Evolutionary conservation across 139 green algal species (phyloP).

Genomic region (Tetratostichococcus sp.): DNA sequence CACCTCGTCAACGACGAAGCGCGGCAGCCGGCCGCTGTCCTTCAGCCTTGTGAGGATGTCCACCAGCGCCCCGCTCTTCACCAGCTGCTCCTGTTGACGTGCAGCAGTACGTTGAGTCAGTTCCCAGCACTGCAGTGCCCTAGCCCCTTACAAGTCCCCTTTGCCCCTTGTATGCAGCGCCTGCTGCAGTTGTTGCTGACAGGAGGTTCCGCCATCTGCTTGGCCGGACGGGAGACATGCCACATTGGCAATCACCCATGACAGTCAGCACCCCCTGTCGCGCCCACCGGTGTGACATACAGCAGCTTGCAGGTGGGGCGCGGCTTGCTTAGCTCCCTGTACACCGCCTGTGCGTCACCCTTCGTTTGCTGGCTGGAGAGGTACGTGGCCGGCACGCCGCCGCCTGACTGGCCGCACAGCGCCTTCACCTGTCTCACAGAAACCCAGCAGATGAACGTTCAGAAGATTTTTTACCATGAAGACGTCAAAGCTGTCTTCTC

Average conservation of each 20-base stretch:
- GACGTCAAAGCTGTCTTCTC: too few relatives aligned
- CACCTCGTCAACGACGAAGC: constrained; percentile 72
- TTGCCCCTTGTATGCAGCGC: too few relatives aligned
- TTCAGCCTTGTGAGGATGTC: constrained; percentile 22
- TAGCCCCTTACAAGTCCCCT: too few relatives aligned
- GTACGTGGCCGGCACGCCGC: constrained; percentile 72
- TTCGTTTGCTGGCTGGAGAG: constrained; percentile 66
- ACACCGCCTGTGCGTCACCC: constrained; percentile 45
- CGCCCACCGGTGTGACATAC: constrained; percentile 74
- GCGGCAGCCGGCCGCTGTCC: constrained; percentile 35
- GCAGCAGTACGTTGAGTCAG: too few relatives aligned
- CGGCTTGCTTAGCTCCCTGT: constrained; percentile 66
- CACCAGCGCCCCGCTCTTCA: constrained; percentile 29
- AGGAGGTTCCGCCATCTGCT: too few relatives aligned
- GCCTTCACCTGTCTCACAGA: constrained; percentile 45
- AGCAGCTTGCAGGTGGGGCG: constrained; percentile 62
- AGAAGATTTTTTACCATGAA: too few relatives aligned
- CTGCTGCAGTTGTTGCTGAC: too few relatives aligned
- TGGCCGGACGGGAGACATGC: too few relatives aligned
- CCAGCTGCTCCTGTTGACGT: constrained; percentile 45
- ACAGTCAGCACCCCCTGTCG: constrained; percentile 70
- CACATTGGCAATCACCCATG: too few relatives aligned
- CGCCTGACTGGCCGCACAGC: constrained; percentile 35
- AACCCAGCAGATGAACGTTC: too few relatives aligned
- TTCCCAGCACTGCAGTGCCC: too few relatives aligned